phyloP scores from a whole-genome alignment of 768 basidiomycete genomes.

The Boletus rubroflammeus region DNA sequence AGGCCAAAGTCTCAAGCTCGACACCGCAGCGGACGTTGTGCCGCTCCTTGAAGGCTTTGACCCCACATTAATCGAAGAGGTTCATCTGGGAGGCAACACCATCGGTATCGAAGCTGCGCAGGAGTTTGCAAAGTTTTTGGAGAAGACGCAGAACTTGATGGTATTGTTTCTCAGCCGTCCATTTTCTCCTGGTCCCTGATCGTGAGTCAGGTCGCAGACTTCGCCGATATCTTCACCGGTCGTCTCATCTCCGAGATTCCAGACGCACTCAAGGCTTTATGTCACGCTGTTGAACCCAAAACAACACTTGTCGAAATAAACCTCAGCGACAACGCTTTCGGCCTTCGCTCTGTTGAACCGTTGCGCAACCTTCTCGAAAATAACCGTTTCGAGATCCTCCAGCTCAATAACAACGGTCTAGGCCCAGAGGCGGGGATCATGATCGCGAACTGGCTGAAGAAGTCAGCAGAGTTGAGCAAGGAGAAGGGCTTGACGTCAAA shows the following conservation, averaged over 20 bases:
- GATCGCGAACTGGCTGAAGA: constrained; percentile 79
- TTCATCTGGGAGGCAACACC: constrained; percentile 92
- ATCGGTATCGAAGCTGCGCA: constrained; percentile 87
- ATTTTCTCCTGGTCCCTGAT: not conserved
- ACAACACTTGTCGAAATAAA: constrained; percentile 82
- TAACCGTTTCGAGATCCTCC: constrained; percentile 77
- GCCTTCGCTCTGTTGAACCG: constrained; percentile 90
- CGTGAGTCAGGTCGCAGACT: constrained; percentile 77
- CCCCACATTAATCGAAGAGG: constrained; percentile 71
- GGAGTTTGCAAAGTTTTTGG: constrained; percentile 77
- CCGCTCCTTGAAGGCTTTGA: constrained; percentile 66
- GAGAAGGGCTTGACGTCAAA: constrained; percentile 66
- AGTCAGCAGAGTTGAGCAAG: constrained; percentile 68
- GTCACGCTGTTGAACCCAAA: constrained; percentile 80
- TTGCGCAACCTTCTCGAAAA: constrained; percentile 85
- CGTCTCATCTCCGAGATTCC: constrained; percentile 96
- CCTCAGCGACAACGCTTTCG: constrained; percentile 95
- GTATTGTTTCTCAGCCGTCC: constrained; percentile 35
- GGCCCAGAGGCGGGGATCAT: constrained; percentile 84
- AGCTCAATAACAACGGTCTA: constrained; percentile 95
- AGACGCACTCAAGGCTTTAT: constrained; percentile 79
- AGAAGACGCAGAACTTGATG: constrained; percentile 63
- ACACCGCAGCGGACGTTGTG: constrained; percentile 69
- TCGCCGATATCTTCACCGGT: constrained; percentile 97
- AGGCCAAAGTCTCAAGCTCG: constrained; percentile 59